Evolutionary conservation across 2,329 filamentous ascomycete species (phyloP).

Genomic region (Colletotrichum spaethianum): DNA sequence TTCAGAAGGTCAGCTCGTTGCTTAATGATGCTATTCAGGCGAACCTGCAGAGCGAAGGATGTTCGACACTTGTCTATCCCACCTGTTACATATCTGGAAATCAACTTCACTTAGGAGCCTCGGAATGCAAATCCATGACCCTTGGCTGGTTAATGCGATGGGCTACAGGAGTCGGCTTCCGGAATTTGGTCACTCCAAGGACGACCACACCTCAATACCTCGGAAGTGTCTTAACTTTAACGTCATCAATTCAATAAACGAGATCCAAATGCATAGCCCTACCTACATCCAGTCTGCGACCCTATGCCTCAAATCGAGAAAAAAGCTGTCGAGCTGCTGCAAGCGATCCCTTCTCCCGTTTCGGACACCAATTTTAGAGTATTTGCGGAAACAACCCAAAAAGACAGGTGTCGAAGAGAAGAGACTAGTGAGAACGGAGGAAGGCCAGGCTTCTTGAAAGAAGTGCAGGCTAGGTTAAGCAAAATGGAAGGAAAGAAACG

Average conservation of each 20-base stretch:
- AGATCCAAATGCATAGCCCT: accelerated
- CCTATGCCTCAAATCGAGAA: not conserved
- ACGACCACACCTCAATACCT: not conserved
- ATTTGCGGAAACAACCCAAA: conserved; percentile 14
- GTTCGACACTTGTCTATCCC: not conserved
- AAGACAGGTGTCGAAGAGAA: conserved; percentile 8
- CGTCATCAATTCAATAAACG: not conserved
- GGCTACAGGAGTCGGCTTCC: not conserved
- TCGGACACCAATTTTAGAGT: not conserved
- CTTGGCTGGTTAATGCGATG: not conserved
- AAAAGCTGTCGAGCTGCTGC: not conserved
- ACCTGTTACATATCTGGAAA: not conserved
- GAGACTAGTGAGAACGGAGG: not conserved
- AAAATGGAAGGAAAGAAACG: no score
- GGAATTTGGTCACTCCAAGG: not conserved
- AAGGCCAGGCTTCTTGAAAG: not conserved
- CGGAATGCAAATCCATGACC: not conserved
- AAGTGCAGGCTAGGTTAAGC: no score
- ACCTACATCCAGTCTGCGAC: not conserved
- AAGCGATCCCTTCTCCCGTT: not conserved
- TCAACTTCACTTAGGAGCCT: not conserved
- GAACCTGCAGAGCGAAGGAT: not conserved
- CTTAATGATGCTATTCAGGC: not conserved
- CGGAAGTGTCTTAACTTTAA: not conserved
- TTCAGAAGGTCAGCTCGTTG: not conserved